Base-by-base conservation (phyloP, 2,329 filamentous ascomycete genomes). In the Talaromyces sp. region DNA sequence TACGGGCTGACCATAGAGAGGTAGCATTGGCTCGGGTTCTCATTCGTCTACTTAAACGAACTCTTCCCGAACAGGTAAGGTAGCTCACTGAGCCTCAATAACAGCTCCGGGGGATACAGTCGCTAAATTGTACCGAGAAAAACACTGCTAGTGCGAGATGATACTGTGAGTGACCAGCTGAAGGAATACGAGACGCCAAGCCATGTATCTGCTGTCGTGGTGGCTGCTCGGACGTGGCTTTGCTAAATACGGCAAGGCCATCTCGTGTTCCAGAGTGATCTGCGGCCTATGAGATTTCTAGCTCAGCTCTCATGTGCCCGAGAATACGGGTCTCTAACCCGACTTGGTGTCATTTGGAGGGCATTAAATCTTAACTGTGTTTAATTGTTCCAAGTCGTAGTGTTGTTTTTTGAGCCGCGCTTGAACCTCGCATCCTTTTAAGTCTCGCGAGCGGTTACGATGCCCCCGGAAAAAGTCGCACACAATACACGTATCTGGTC, bases 271-370 rank as follows among this genome's bases (percentile, higher is more conserved):
- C 32, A 50, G 29, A 46, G 53, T 38, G 56, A 43, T 54, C 38
- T 31, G 29, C 38, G 27, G 21, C 54, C 59, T 61, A 61, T 57
- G 19, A 51, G 38, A 41, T 46, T 57, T 54, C 54, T 43, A 4
- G 14, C 3, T 31, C 48, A 52, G 48, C 48, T 52, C 27, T 17
- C 14, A 52, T 29, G 48, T n/a, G n/a, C 14, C 17, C 21, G 9
- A 24, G n/a, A 17, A 46, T 46, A 52, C 48, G 17, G 11, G 14
- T 12, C 1, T 21, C 48, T 52, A 52, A 52, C 48, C 12, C 14
- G 11, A 52, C 3, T 19, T n/a, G 48, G 48, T 52, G 48, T 14
- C 24, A 52, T 29, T 52, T 52, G 24, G 8, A n/a, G 2, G 3
- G 12, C 5, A 17, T 26, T 52, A 52, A 29, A 27, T 9, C 19